Evolutionary conservation across 129 eudicot genomes (phyloP).

Genomic region (Flaveria trinervia): DNA sequence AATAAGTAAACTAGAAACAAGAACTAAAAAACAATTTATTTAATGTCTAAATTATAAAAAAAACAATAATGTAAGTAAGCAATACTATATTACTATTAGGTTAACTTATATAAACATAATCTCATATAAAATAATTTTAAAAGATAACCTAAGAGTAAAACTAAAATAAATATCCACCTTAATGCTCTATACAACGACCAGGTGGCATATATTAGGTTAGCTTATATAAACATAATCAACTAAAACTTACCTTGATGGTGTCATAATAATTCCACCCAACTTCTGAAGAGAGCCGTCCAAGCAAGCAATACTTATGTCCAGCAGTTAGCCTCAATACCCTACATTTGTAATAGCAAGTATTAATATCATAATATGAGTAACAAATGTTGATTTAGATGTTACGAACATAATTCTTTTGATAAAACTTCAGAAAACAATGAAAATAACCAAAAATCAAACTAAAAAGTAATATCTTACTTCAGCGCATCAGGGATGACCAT

Average conservation of each 20-base stretch:
- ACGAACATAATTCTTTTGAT: not conserved
- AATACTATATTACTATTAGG: too few species aligned
- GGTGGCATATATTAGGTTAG: too few species aligned
- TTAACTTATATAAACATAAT: too few species aligned
- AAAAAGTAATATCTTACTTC: slow-evolving; percentile 44
- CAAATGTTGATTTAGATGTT: not conserved
- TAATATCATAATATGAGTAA: too few species aligned
- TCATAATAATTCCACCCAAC: slow-evolving; percentile 94
- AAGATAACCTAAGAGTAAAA: not conserved
- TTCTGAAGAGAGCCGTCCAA: slow-evolving; percentile 79
- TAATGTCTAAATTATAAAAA: too few species aligned
- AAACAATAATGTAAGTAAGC: too few species aligned
- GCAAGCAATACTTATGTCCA: slow-evolving; percentile 85
- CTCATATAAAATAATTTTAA: not conserved
- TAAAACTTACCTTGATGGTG: slow-evolving; percentile 57
- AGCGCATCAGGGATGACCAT: slow-evolving; percentile 96
- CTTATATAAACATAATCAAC: too few species aligned
- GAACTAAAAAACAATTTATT: too few species aligned
- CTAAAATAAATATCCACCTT: slow-evolving; percentile 37
- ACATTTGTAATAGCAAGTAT: not conserved
- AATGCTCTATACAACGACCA: slow-evolving; percentile 17
- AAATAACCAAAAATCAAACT: not conserved
- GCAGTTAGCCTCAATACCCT: slow-evolving; percentile 95
- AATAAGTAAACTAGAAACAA: too few species aligned
- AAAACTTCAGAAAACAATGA: not conserved